phyloP scores from a whole-genome alignment of 352 stramenopile species.

The Phytophthora quininea region DNA sequence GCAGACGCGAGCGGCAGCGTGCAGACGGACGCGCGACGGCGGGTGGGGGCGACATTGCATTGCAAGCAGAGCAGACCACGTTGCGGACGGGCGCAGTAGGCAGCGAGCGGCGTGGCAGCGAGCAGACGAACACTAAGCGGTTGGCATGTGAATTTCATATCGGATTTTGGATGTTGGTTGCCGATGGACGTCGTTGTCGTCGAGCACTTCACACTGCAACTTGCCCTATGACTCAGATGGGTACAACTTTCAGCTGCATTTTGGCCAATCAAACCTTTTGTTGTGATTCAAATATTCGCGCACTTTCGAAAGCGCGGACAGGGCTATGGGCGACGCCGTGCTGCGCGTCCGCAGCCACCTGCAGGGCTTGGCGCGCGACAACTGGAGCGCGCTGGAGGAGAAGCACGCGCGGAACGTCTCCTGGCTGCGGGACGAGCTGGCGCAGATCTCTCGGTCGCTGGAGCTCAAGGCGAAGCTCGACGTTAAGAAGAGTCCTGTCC shows the following conservation, averaged over 20 bases:
- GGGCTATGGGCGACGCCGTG: slow-evolving; percentile 68
- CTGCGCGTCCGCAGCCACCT: slow-evolving; percentile 63
- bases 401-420: slow-evolving; percentile 46
- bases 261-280: not conserved
- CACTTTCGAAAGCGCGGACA: slow-evolving; percentile 22
- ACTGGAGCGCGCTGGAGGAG: slow-evolving; percentile 57
- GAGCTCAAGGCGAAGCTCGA: slow-evolving; percentile 53
- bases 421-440: slow-evolving; percentile 59
- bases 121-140: not conserved
- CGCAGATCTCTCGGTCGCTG: slow-evolving; percentile 56
- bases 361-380: slow-evolving; percentile 55
- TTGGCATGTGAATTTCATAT: slow-evolving; percentile 36
- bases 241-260: not conserved
- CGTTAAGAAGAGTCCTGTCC: slow-evolving; percentile 22
- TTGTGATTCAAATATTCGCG: not conserved
- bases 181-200: not conserved
- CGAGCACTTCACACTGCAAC: not conserved
- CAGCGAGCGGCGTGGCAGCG: not conserved
- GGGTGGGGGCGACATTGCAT: slow-evolving; percentile 19
- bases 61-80: slow-evolving; percentile 9
- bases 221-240: not conserved
- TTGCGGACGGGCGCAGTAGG: not conserved
- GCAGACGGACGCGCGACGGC: not conserved
- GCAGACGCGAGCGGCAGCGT: slow-evolving; percentile 6
- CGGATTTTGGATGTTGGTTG: slow-evolving; percentile 9